Base-by-base conservation (phyloP, 768 basidiomycete species). In the Mycena vulgaris region DNA sequence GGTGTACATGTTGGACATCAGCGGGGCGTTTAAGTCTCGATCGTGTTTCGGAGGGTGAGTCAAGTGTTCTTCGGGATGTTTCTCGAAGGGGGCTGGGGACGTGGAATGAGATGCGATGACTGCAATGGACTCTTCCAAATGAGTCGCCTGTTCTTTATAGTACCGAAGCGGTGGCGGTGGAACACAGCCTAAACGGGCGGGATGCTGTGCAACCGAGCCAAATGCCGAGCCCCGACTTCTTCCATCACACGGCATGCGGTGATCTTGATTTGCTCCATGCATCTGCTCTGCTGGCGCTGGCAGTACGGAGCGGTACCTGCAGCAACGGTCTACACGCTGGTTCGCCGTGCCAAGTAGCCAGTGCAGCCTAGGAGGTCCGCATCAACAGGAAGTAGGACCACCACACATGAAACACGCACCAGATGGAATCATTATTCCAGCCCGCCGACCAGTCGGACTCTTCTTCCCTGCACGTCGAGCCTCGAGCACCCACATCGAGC, bases 1-100 rank as follows among this genome's bases (percentile, higher is more conserved):
- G 48, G 59, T 33, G 60, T 70, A 70, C 63, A 66, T 66, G 52
- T 70, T 66, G 19, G 69, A 66, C 69, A 70, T 70, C 14, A n/a
- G n/a, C n/a, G 13, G 27, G 9, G 53, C 55, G 64, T 66, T 70
- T 66, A 70, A 70, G 69, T 62, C 33, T 59, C 63, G 62, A 65
- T 70, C 53, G 69, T 61, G 63, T 66, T 66, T 66, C 52, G 55
- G 53, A 13, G 6, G 28, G 63, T 61, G 69, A 70, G 64, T 70
- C 69, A 66, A 27, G 57, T 27, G 55, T 56, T 63, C 62, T 42
- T 42, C 16, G 67, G 55, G 42, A 25, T 25, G 35, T 23, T 66
- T 61, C 63, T 48, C 21, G 59, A 70, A 61, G 57, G 42, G 56
- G 58, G 33, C 25, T 39, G 42, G 39, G 45, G 66, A 39, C 33